A percentile compares a stretch with the other conserved stretches of the same genome.
These are phyloP conservation scores for Diplodia corticola DNA, from an alignment of 2,329 filamentous ascomycete genomes.

Conservation along the genomic window DNA sequence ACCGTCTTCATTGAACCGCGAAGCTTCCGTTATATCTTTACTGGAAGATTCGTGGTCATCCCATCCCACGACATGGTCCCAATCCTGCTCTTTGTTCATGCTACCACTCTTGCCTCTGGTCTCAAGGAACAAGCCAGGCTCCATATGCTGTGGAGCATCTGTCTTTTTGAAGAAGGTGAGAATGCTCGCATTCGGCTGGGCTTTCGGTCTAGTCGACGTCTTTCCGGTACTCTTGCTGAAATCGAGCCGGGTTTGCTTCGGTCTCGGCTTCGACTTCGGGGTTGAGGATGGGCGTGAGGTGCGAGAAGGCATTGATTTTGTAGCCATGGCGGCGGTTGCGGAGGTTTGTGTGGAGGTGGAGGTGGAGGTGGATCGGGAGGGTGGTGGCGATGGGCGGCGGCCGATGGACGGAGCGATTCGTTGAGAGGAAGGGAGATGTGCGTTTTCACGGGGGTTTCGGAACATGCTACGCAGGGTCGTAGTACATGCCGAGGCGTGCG, in stretches of 20 bases:
- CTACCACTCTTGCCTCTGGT: conserved; percentile 28
- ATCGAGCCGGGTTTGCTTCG: conserved; percentile 39
- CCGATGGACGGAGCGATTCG: conserved; percentile 50
- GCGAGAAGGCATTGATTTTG: conserved; percentile 28
- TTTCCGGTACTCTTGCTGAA: conserved; percentile 37
- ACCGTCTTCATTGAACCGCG: conserved; percentile 47
- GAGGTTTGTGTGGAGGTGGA: conserved; percentile 15
- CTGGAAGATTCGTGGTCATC: conserved; percentile 30
- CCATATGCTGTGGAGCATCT: conserved; percentile 39
- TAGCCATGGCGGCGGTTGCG: conserved; percentile 30
- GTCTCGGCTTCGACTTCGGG: conserved; percentile 29
- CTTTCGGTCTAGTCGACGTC: conserved; percentile 38
- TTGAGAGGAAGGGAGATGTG: conserved; percentile 34
- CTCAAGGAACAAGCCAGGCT: conserved; percentile 37
- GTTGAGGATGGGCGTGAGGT: conserved; percentile 17
- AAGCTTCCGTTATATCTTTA: conserved; percentile 27
- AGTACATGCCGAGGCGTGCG: neutral
- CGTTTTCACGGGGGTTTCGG: conserved; percentile 55
- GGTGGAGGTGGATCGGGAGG: conserved; percentile 27
- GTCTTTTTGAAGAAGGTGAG: conserved; percentile 57
- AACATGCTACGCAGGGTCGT: conserved; percentile 46
- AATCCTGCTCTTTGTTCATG: conserved; percentile 29
- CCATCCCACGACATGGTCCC: conserved; percentile 35
- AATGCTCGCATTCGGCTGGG: conserved; percentile 52
- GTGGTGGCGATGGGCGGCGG: conserved; percentile 57